Base-by-base conservation (phyloP, 306 rosid species). In the Vigna nakashimae region DNA sequence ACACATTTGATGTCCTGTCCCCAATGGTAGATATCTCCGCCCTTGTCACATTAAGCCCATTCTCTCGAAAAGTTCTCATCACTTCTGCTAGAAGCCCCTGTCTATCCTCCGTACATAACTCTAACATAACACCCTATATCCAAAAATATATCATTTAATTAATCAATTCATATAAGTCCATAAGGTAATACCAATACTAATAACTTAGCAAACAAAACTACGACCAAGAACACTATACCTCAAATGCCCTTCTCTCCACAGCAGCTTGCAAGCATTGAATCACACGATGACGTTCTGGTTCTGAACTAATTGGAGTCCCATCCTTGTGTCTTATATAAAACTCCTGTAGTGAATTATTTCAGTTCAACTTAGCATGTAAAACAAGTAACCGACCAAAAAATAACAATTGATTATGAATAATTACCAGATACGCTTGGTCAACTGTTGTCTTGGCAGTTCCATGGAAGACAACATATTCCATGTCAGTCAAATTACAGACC, bases 241-340 rank as follows among this genome's bases (percentile, higher is more conserved):
- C 93, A 30, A 81, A 88, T 9, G 95, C 81, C 80, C 98, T 89
- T 82, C 98, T 88, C 75, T 87, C 82, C 32, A 92, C 86, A 2
- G 98, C 89, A 18, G 98, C 98, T 85, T 87, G 85, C 84, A 95
- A 79, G 82, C 98, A 95, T 75, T 88, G 93, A 77, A 95, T 95
- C 11, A 95, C 98, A 1, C 98, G 90, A 36, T 95, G 98, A 18
- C 90, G 84, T 52, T 95, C 98, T 0, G 98, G 86, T 69, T 92
- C 98, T 58, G 98, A 95, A 82, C 98, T 95, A 63, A 95, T 95
- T 42, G 97, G 98, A 18, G 93, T 89, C 50, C 98, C 98, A 76
- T 95, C 98, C 28, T 68, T 84, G 73, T 95, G 98, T 56, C 92
- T 92, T 24, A 95, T 91, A 75, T 91, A 95, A 82, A 95, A 95